Conservation (phyloP, 139 green algal genomes). For the Raphidocelis subcapitata region DNA sequence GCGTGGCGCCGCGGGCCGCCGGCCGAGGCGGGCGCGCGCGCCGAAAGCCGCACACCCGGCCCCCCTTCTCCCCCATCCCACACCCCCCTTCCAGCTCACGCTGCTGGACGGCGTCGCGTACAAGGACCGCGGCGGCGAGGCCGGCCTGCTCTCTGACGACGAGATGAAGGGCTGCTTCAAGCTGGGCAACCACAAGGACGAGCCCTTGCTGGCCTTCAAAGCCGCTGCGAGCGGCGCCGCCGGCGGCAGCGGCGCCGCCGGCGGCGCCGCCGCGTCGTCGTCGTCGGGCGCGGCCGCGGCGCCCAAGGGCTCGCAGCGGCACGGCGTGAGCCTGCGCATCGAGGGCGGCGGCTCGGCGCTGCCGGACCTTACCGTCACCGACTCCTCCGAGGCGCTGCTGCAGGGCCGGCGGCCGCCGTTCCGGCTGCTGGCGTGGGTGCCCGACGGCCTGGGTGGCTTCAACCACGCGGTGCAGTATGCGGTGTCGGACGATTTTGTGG, state of each 20-base stretch:
- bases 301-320: not conserved
- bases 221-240: not conserved
- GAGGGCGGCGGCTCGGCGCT: not conserved
- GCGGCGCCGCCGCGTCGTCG: not conserved
- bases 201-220: constrained; percentile 15
- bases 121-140: constrained; percentile 33
- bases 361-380: constrained; percentile 35
- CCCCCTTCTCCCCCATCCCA: not conserved
- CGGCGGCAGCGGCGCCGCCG: not conserved
- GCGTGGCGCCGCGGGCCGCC: no score
- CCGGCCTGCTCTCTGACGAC: constrained; percentile 21
- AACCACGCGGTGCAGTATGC: constrained; percentile 20
- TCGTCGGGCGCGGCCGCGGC: no score
- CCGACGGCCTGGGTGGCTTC: no score
- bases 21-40: no score
- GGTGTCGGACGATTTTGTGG: constrained; percentile 35
- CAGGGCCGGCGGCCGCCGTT: constrained; percentile 49
- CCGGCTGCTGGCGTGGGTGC: constrained; percentile 37
- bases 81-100: constrained; percentile 9
- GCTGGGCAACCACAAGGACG: constrained; percentile 59
- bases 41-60: not conserved
- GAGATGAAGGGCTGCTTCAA: constrained; percentile 60
- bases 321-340: not conserved
- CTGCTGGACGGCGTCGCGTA: constrained; percentile 36
- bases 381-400: constrained; percentile 56